Evolutionary conservation across 2,329 filamentous ascomycete genomes (phyloP), one percentile per base, ranked within the genome.

Genomic region (Ophiostoma triangulosporum): DNA sequence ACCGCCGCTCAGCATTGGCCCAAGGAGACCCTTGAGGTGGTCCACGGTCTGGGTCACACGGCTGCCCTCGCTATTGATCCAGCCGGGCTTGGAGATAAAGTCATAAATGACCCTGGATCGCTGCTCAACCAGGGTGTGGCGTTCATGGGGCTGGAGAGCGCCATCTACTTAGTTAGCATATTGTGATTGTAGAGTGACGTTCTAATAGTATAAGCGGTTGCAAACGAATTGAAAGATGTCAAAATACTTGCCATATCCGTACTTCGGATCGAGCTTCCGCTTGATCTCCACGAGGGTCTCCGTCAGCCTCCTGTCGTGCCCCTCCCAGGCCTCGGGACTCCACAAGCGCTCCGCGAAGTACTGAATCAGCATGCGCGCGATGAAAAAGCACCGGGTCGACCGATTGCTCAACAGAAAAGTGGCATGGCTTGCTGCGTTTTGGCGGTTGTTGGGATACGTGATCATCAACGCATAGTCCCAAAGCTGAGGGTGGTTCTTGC

Each of bases 1-100:
- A 55, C 73, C 69, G 12, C 71, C 60, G 46, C 66, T 64, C 6
- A 75, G 64, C 53, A 77, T 69, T 20, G 75, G 69, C 0, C 69
- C 66, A 4, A 73, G 55, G 52, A 69, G 64, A 51, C 64, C 68
- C 43, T 65, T 63, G 27, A 65, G 56, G 6, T 63, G 62, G 8
- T 56, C 54, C 27, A 59, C 55, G 29, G 62, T 57, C 11, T 58
- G 50, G 24, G 51, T 59, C 2, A 62, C 53, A 54, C 62, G 63
- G 50, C 54, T 56, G 7, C 60, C 56, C n/a, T 58, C 59, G 59
- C 59, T 60, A 14, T 56, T 54, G 12, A 33, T 29, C 56, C 61
- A 70, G 9, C 64, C 62, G 3, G 56, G 48, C 50, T 64, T 62
- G 31, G 59, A 59, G 33, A 66, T 50, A 33, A 71, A 66, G 0